Base-by-base conservation (phyloP, 768 basidiomycete species). In the Exidia glandulosa region DNA sequence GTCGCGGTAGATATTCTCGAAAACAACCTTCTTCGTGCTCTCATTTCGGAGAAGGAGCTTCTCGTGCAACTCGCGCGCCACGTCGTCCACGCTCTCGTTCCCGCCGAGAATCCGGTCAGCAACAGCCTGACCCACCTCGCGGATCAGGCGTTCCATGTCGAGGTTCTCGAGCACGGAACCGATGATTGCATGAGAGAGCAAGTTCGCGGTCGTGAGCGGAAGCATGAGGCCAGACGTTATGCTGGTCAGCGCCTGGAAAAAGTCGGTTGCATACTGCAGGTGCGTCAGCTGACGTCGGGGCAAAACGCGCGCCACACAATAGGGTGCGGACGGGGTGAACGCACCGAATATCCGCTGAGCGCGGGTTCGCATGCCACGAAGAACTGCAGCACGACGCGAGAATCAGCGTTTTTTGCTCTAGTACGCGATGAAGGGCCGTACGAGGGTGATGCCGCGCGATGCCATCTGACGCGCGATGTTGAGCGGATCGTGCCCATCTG, bases 311-410 rank as follows among this genome's bases (percentile, higher is more conserved):
- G n/a, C n/a, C n/a, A n/a, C n/a, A n/a, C n/a, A n/a, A n/a, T n/a
- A n/a, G n/a, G 34, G 45, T 47, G 32, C 23, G 50, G n/a, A 27
- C 27, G 12, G 23, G 29, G 33, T 37, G 32, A 60, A 70, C 86
- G 68, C 66, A 91, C 90, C 60, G 87, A 88, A 68, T 95, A 95
- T 48, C 92, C 91, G 63, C 90, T 93, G 61, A 95, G 78, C 4
- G 92, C 94, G 60, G 95, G 94, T 72, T 98, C 95, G 74, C 95
- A 98, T 31, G 95, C 95, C n/a, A 98, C 95, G 71, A 96, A 94
- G 75, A 97, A 97, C 93, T 96, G 71, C 6, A n/a, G n/a, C n/a
- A n/a, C n/a, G n/a, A n/a, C n/a, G 27, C 25, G 50, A 7, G 50
- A 25, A 19, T 45, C 9, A 45, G 19, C 41, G 41, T 1, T 19